phyloP scores from a whole-genome alignment of 1,284 basidiomycete genomes.

The Hemileia vastatrix region DNA sequence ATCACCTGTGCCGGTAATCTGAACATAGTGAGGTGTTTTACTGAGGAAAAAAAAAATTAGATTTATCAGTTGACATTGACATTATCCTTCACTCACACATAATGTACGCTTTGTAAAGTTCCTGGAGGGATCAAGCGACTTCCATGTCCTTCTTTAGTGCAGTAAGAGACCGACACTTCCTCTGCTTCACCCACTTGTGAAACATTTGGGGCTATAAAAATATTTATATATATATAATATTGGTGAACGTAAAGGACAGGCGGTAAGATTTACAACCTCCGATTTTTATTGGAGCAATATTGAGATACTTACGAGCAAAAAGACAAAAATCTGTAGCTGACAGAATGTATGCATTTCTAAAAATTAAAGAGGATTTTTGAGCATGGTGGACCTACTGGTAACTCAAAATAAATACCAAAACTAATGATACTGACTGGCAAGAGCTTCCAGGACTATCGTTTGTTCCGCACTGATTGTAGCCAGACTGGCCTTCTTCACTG shows the following conservation, averaged over 20 bases:
- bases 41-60: neutral
- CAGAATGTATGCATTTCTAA: conserved; percentile 12
- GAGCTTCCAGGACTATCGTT: conserved; percentile 1
- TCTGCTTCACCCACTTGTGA: conserved; percentile 34
- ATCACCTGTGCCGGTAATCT: conserved; percentile 19
- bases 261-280: neutral
- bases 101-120: conserved; percentile 37
- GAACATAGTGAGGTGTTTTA: conserved; percentile 16
- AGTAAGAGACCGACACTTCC: conserved; percentile 36
- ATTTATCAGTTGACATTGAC: no score
- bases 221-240: neutral
- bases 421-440: conserved; percentile 24
- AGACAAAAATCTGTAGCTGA: conserved; percentile 20
- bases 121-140: conserved; percentile 39
- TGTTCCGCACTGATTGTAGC: conserved; percentile 19
- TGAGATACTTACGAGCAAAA: conserved; percentile 14
- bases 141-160: conserved; percentile 38
- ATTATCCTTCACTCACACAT: conserved; percentile 5
- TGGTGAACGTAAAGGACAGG: neutral
- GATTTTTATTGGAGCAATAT: neutral
- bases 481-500: conserved; percentile 16
- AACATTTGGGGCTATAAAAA: conserved; percentile 14
- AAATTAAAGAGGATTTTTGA: no score
- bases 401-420: no score
- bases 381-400: no score